Evolutionary conservation across 1,284 basidiomycete species (phyloP).

Genomic region (Sanguinoderma infundibulare): DNA sequence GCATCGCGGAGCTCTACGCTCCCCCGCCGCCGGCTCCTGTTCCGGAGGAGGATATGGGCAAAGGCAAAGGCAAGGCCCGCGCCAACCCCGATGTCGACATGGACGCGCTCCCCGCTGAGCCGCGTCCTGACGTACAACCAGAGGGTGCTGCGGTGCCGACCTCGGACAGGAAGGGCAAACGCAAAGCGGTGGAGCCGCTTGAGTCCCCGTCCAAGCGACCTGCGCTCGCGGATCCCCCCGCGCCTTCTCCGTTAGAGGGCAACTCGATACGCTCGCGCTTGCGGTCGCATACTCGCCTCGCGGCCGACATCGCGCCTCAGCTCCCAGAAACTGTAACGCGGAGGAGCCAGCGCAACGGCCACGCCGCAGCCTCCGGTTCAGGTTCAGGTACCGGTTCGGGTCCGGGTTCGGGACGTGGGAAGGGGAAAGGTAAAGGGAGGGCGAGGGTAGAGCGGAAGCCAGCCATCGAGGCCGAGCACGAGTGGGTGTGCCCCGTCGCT

Average conservation of each 20-base stretch:
- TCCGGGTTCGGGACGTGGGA: constrained; percentile 18
- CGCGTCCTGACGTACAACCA: neutral
- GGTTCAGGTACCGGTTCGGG: neutral
- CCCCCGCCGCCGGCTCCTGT: constrained; percentile 36
- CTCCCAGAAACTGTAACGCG: neutral
- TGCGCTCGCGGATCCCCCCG: neutral
- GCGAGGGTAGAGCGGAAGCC: constrained; percentile 32
- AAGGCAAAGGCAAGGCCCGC: constrained; percentile 29
- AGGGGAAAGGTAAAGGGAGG: constrained; percentile 44
- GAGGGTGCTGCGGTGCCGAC: neutral
- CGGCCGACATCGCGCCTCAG: neutral
- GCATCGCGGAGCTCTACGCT: constrained; percentile 57
- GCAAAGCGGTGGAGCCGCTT: constrained; percentile 24
- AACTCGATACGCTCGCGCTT: constrained; percentile 25
- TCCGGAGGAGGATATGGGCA: constrained; percentile 4
- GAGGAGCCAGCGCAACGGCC: neutral
- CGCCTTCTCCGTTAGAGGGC: constrained; percentile 1
- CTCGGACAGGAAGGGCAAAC: constrained; percentile 24
- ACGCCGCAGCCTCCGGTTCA: neutral
- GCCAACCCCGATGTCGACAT: constrained; percentile 1
- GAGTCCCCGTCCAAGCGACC: constrained; percentile 17
- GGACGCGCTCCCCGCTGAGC: neutral
- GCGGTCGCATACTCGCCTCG: constrained; percentile 19
- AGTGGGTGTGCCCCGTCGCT: constrained; percentile 68
- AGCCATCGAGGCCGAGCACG: constrained; percentile 48